phyloP scores from a whole-genome alignment of 345 rosid species.

The Cochlearia excelsa region DNA sequence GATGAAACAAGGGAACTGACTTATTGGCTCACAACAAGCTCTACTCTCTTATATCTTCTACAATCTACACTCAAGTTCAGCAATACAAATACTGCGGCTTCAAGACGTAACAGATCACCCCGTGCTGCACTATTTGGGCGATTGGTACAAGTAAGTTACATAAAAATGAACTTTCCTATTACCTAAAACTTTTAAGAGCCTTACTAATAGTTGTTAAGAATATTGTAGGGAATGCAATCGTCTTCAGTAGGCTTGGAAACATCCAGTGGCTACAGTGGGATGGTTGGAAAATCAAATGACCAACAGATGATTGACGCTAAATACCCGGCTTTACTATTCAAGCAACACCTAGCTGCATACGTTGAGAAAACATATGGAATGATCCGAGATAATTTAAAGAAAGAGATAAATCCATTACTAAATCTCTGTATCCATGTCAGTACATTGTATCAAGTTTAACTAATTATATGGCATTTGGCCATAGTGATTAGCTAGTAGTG shows the following conservation, averaged over 20 bases:
- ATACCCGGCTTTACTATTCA: slow-evolving; percentile 67
- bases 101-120: slow-evolving; percentile 42
- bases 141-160: slow-evolving; percentile 46
- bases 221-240: slow-evolving; percentile 44
- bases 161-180: slow-evolving; percentile 14
- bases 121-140: slow-evolving; percentile 48
- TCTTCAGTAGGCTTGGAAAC: slow-evolving; percentile 46
- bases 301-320: slow-evolving; percentile 61
- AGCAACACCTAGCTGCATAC: slow-evolving; percentile 70
- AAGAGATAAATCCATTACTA: slow-evolving; percentile 56
- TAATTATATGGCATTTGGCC: slow-evolving; percentile 1
- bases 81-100: slow-evolving; percentile 40
- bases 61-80: slow-evolving; percentile 59
- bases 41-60: slow-evolving; percentile 56
- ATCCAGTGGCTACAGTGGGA: slow-evolving; percentile 60
- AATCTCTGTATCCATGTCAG: slow-evolving; percentile 62
- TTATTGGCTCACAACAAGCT: slow-evolving; percentile 66
- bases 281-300: slow-evolving; percentile 45
- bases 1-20: slow-evolving; percentile 49
- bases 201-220: slow-evolving; percentile 15
- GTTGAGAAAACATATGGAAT: slow-evolving; percentile 68
- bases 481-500: not conserved
- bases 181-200: slow-evolving; percentile 5
- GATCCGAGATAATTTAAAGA: slow-evolving; percentile 62
- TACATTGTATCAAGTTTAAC: slow-evolving; percentile 12